Percentiles rank a stretch among this genome's conserved stretches.
These are phyloP conservation scores for Botrytis medusae DNA, from an alignment of 2,329 filamentous ascomycete genomes.

Conservation along the genomic window DNA sequence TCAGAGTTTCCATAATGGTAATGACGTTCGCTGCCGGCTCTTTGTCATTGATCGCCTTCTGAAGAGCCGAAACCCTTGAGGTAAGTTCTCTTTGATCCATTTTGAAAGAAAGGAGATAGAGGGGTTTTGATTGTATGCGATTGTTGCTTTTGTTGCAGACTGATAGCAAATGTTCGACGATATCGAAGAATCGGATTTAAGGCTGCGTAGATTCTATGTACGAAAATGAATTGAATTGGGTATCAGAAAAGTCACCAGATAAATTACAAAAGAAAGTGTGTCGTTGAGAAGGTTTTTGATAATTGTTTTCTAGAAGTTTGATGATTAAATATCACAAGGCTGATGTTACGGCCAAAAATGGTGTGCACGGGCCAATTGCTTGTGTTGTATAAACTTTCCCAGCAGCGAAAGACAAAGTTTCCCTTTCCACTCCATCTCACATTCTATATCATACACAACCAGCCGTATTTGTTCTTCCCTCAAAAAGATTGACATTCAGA, in stretches of 20 bases:
- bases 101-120: conserved; percentile 18
- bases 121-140: conserved; percentile 17
- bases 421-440: background rate
- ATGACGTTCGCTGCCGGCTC: conserved; percentile 73
- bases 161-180: background rate
- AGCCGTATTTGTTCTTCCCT: background rate
- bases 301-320: conserved; percentile 2
- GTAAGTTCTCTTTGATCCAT: conserved; percentile 39
- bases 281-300: background rate
- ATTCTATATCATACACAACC: background rate
- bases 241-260: background rate
- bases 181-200: background rate
- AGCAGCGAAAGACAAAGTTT: background rate
- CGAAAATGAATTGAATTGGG: background rate
- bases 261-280: conserved; percentile 4
- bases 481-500: background rate
- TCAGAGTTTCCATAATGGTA: conserved; percentile 72
- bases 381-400: background rate
- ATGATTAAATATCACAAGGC: conserved; percentile 18
- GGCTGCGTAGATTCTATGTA: background rate
- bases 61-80: conserved; percentile 55
- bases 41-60: conserved; percentile 73
- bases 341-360: conserved; percentile 9
- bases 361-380: conserved; percentile 9
- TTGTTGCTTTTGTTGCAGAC: conserved; percentile 4